A percentile compares a stretch with the other conserved stretches of the same genome.
Conservation (phyloP, 2,329 filamentous ascomycete species). For the Pochonia chlamydosporia region DNA sequence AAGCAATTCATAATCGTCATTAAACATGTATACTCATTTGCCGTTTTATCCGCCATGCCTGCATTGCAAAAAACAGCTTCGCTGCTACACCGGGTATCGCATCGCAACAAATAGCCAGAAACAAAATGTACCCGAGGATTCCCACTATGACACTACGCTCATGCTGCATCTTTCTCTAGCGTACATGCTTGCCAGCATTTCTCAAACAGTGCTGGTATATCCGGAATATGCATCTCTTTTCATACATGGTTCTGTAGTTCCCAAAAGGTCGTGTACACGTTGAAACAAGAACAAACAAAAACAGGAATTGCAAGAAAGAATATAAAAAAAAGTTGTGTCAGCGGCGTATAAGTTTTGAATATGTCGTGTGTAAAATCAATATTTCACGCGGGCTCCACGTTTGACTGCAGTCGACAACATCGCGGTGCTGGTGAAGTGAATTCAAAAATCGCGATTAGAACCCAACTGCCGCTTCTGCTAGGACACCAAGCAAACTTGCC, state of each 20-base stretch:
- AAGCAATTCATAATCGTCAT: background rate
- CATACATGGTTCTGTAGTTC: background rate
- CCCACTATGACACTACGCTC: background rate
- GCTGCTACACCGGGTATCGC: background rate
- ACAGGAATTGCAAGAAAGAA: background rate
- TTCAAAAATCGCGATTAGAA: slow-evolving; percentile 10
- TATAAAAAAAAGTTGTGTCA: too few relatives aligned
- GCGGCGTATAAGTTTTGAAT: too few relatives aligned
- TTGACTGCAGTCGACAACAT: background rate
- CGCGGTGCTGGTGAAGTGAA: background rate
- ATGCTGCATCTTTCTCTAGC: background rate
- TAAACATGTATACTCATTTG: background rate
- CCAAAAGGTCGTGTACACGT: background rate
- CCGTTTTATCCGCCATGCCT: background rate
- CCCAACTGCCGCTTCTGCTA: slow-evolving; percentile 48
- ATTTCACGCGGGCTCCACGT: background rate
- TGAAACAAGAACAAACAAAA: background rate
- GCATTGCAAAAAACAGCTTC: background rate
- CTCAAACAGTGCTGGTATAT: too few relatives aligned
- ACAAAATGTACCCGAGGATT: background rate
- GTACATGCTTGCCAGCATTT: too few relatives aligned
- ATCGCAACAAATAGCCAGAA: background rate
- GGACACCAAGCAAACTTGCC: slow-evolving; percentile 50
- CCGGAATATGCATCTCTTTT: background rate
- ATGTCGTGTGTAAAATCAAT: too few relatives aligned